These are phyloP conservation scores for Phytopythium aichiense DNA, from an alignment of 352 stramenopile species.

Conservation along the genomic window DNA sequence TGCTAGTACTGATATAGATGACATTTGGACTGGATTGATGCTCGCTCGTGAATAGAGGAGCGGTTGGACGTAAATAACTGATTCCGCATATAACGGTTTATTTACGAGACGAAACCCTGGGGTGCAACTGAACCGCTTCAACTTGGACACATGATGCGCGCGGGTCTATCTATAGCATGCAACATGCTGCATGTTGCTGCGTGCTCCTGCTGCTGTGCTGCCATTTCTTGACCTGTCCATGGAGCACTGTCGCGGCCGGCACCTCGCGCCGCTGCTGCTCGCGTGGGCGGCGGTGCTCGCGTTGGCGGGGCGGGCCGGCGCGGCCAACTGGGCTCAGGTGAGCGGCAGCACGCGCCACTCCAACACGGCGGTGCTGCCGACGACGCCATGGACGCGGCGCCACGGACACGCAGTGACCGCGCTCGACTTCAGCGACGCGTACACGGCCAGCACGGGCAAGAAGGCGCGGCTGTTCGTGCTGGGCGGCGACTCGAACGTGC, in stretches of 20 bases:
- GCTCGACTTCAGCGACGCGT: constrained; percentile 53
- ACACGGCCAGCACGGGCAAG: constrained; percentile 35
- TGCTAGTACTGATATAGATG: no score
- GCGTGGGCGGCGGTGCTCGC: background rate
- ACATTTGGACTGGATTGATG: no score
- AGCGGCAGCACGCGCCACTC: constrained; percentile 49
- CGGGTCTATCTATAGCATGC: background rate
- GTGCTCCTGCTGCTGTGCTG: background rate
- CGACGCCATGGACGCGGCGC: constrained; percentile 54
- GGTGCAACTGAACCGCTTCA: background rate
- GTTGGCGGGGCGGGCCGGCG: background rate
- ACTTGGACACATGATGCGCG: background rate
- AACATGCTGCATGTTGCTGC: background rate
- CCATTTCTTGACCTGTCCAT: background rate
- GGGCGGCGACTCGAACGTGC: constrained; percentile 63
- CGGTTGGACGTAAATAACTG: no score
- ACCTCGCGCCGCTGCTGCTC: background rate
- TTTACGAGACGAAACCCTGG: no score
- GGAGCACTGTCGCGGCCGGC: no score
- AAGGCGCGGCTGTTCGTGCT: constrained; percentile 64
- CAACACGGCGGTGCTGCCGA: constrained; percentile 45
- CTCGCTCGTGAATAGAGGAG: no score
- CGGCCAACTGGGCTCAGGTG: constrained; percentile 68
- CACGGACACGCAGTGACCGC: constrained; percentile 60
- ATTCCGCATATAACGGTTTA: no score